phyloP scores from a whole-genome alignment of 1,284 basidiomycete species.

The Leccinum subrobustum region DNA sequence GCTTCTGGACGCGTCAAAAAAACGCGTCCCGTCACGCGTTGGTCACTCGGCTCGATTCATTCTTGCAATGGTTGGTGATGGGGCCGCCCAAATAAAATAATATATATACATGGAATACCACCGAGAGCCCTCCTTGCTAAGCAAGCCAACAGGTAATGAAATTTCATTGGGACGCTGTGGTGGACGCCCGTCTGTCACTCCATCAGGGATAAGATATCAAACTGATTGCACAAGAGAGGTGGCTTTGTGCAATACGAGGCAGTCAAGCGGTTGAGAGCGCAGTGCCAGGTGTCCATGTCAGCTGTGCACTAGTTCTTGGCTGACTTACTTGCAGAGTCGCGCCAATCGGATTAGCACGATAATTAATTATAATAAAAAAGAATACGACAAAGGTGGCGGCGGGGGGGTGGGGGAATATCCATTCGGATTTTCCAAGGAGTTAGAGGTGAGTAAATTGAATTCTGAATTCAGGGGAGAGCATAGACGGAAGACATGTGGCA shows the following conservation, averaged over 20 bases:
- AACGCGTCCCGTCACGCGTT: slow-evolving; percentile 30
- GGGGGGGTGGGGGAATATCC: background rate
- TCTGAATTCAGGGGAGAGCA: slow-evolving; percentile 13
- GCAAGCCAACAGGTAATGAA: slow-evolving; percentile 9
- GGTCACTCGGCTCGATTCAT: slow-evolving; percentile 19
- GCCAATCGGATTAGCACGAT: background rate
- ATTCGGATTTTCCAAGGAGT: background rate
- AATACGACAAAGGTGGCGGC: background rate
- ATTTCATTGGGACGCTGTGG: slow-evolving; percentile 11
- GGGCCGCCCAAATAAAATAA: slow-evolving; percentile 2
- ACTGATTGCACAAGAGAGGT: slow-evolving; percentile 8
- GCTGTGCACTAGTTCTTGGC: background rate
- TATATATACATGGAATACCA: slow-evolving; percentile 8
- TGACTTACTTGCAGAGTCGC: background rate
- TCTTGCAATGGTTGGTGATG: slow-evolving; percentile 1
- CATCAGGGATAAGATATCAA: slow-evolving; percentile 17
- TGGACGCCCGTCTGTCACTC: slow-evolving; percentile 2
- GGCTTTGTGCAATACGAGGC: background rate
- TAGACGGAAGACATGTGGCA: slow-evolving; percentile 22
- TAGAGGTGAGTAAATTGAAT: slow-evolving; percentile 14
- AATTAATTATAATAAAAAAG: background rate
- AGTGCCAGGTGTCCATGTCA: background rate
- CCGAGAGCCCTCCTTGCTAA: slow-evolving; percentile 13
- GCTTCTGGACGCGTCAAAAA: slow-evolving; percentile 27
- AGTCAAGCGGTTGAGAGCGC: background rate